Conservation (phyloP, 73 alveolate species). For the Vitrella brassicaformis region DNA sequence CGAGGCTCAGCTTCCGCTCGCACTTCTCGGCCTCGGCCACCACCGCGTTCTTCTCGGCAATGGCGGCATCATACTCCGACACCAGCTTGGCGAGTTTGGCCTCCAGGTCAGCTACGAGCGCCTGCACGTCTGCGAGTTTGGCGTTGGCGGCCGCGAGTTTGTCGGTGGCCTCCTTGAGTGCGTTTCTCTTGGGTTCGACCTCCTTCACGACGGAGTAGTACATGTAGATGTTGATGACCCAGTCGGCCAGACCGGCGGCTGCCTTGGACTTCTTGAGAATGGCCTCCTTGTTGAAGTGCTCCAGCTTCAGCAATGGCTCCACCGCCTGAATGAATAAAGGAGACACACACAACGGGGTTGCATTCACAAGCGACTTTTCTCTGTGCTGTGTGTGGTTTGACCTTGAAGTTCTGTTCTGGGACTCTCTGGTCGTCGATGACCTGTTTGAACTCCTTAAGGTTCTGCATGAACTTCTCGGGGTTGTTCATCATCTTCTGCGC, state of each 20-base stretch:
- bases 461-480: constrained; percentile 59
- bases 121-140: constrained; percentile 16
- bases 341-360: no score
- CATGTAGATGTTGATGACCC: constrained; percentile 60
- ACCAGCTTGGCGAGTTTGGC: constrained; percentile 28
- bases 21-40: constrained; percentile 90
- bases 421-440: constrained; percentile 47
- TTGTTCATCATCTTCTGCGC: constrained; percentile 70
- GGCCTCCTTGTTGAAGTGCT: constrained; percentile 14
- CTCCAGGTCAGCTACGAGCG: constrained; percentile 30
- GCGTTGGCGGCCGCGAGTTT: constrained; percentile 48
- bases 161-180: constrained; percentile 79
- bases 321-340: no score
- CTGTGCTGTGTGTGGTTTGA: constrained; percentile 29
- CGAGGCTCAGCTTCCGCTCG: constrained; percentile 87
- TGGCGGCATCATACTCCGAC: constrained; percentile 80
- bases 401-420: constrained; percentile 47
- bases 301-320: background rate
- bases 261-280: constrained; percentile 32
- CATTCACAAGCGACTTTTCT: no score
- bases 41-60: constrained; percentile 96
- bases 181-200: constrained; percentile 97
- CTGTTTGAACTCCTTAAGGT: constrained; percentile 46
- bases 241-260: constrained; percentile 6
- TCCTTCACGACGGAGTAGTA: constrained; percentile 93